A percentile compares a stretch with the other conserved stretches of the same genome.
Evolutionary conservation across 2,329 filamentous ascomycete genomes (phyloP).

Genomic region (Monilinia fructicola): DNA sequence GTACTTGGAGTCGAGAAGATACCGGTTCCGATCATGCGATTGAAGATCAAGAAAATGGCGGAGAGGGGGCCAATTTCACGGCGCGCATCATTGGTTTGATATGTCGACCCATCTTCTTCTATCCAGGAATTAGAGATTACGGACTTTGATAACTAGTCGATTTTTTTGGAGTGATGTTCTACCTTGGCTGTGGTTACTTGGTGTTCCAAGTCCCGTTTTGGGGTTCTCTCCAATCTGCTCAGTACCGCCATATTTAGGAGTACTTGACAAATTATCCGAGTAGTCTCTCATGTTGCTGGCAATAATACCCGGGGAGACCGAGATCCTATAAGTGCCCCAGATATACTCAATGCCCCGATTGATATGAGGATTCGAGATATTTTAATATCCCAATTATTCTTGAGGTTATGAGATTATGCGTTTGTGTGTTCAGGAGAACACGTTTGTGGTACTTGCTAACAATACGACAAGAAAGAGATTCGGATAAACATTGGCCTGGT

Average conservation of each 20-base stretch:
- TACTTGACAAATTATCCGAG: not conserved
- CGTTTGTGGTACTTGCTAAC: not conserved
- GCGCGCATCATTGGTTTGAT: constrained; percentile 34
- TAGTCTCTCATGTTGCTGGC: constrained; percentile 3
- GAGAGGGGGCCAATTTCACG: constrained; percentile 56
- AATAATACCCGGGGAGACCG: no score
- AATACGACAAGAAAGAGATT: not conserved
- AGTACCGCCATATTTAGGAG: constrained; percentile 9
- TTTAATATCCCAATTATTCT: not conserved
- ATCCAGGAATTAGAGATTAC: constrained; percentile 4
- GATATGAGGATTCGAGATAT: not conserved
- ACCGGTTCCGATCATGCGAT: constrained; percentile 65
- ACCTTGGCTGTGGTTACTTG: constrained; percentile 17
- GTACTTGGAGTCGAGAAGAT: constrained; percentile 64
- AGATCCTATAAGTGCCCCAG: not conserved
- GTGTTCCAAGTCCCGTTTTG: constrained; percentile 13
- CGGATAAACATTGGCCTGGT: not conserved
- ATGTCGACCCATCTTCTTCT: constrained; percentile 13
- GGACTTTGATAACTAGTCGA: not conserved
- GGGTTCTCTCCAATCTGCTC: not conserved
- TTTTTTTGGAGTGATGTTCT: not conserved
- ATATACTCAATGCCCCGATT: not conserved
- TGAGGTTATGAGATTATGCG: not conserved
- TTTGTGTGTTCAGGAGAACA: not conserved
- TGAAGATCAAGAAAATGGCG: constrained; percentile 61